These are phyloP conservation scores for Candida palmyrensis DNA, from an alignment of 805 yeast genomes.

Conservation along the genomic window DNA sequence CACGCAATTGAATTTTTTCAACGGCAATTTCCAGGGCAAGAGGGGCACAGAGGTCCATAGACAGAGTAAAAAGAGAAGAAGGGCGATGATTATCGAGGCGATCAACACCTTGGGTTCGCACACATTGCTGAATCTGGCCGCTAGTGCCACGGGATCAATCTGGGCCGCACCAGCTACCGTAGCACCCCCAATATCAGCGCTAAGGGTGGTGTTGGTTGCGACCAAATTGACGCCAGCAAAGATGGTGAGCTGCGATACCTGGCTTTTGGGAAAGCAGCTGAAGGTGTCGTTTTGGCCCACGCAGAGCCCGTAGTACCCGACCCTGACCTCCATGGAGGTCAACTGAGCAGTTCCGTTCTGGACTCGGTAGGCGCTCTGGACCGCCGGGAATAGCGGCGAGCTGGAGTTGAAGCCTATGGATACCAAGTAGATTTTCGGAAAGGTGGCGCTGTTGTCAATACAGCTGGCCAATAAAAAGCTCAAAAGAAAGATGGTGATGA, in stretches of 20 bases:
- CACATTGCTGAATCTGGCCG: slow-evolving; percentile 38
- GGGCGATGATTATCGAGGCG: slow-evolving; percentile 40
- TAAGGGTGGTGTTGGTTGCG: slow-evolving; percentile 17
- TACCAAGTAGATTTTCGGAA: slow-evolving; percentile 47
- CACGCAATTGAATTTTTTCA: slow-evolving; percentile 21
- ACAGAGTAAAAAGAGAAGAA: slow-evolving; percentile 36
- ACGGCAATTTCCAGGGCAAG: slow-evolving; percentile 36
- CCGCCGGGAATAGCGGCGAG: slow-evolving; percentile 37
- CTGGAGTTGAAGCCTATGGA: slow-evolving; percentile 43
- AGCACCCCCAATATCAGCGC: not conserved
- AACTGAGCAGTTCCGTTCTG: slow-evolving; percentile 25
- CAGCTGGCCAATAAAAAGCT: slow-evolving; percentile 57
- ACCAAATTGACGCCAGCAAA: slow-evolving; percentile 30
- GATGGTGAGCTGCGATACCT: slow-evolving; percentile 16
- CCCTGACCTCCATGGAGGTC: slow-evolving; percentile 38
- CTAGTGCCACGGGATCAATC: slow-evolving; percentile 45
- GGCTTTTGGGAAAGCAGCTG: slow-evolving; percentile 32
- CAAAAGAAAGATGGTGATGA: slow-evolving; percentile 43
- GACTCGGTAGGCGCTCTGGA: slow-evolving; percentile 30
- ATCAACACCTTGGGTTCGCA: slow-evolving; percentile 53
- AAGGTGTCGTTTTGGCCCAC: slow-evolving; percentile 27
- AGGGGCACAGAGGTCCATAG: slow-evolving; percentile 44
- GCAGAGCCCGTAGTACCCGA: slow-evolving; percentile 58
- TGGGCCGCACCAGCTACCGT: slow-evolving; percentile 1
- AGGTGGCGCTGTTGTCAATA: slow-evolving; percentile 31